A percentile compares a stretch with the other conserved stretches of the same genome.
Evolutionary conservation across 1,284 basidiomycete genomes (phyloP).

Genomic region (Volvariella volvacea): DNA sequence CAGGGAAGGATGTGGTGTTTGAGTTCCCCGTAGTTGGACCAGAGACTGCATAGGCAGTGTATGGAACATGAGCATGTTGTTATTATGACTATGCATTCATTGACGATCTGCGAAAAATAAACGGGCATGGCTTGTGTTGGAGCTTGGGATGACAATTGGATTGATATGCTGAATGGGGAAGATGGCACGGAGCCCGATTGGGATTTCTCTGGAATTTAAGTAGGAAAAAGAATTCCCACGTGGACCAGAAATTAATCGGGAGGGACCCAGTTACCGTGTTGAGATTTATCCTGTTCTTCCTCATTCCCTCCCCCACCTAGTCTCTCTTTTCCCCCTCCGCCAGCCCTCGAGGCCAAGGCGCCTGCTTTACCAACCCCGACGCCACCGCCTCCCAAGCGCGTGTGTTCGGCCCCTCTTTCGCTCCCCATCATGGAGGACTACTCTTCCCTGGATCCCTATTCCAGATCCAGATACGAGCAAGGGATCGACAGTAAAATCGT

Average conservation of each 20-base stretch:
- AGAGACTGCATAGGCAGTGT: conserved; percentile 34
- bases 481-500: conserved; percentile 95
- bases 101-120: conserved; percentile 1
- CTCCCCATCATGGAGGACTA: conserved; percentile 34
- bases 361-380: conserved; percentile 14
- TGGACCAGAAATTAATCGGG: conserved; percentile 7
- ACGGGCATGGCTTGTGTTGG: neutral
- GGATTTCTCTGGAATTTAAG: conserved; percentile 6
- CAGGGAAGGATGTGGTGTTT: conserved; percentile 91
- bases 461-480: conserved; percentile 62
- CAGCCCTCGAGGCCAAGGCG: conserved; percentile 30
- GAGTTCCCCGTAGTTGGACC: conserved; percentile 75
- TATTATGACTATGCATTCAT: neutral
- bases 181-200: neutral
- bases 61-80: neutral
- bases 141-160: neutral
- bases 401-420: conserved; percentile 15
- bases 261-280: conserved; percentile 13
- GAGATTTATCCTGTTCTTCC: conserved; percentile 16
- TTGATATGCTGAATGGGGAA: too few species aligned
- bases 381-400: conserved; percentile 13
- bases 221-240: conserved; percentile 13
- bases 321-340: conserved; percentile 16
- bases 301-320: conserved; percentile 16
- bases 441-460: conserved; percentile 54